These are phyloP conservation scores for Puya raimondii DNA, from an alignment of 176 grass and related monocot species.

Conservation along the genomic window DNA sequence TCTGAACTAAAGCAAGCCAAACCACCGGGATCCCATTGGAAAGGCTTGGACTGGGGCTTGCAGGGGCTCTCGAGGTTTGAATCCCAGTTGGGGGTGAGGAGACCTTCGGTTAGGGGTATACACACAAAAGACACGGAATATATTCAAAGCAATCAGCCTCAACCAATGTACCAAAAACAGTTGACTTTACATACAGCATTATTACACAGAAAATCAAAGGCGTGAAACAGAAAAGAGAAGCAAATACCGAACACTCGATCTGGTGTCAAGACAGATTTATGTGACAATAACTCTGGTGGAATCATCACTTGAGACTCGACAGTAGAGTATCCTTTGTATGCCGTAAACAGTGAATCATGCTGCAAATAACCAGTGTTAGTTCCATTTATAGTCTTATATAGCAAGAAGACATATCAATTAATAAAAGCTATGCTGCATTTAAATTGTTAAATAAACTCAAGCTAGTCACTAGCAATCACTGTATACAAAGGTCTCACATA, in stretches of 20 bases:
- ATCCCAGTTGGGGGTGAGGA: too few species aligned
- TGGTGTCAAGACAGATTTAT: slow-evolving; percentile 47
- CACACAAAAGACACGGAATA: not conserved
- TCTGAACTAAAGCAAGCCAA: too few species aligned
- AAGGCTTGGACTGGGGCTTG: too few species aligned
- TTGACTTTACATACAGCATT: not conserved
- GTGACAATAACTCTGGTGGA: slow-evolving; percentile 58
- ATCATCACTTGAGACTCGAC: slow-evolving; percentile 38
- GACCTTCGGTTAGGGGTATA: too few species aligned
- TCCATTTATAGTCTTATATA: not conserved
- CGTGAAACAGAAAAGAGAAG: slow-evolving; percentile 8
- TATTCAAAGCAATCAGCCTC: not conserved
- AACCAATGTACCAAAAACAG: not conserved
- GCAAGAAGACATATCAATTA: not conserved
- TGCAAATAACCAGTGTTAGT: slow-evolving; percentile 28
- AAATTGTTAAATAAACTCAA: not conserved
- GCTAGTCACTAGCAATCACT: too few species aligned
- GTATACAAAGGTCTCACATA: too few species aligned
- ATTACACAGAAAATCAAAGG: not conserved
- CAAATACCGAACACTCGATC: slow-evolving; percentile 48
- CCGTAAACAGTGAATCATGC: slow-evolving; percentile 21
- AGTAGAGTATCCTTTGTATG: slow-evolving; percentile 44
- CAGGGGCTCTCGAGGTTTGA: too few species aligned
- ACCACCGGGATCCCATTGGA: too few species aligned
- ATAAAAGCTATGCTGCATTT: not conserved